Conservation (phyloP, 176 grass and related monocot genomes). For the Oryza glumipatula region DNA sequence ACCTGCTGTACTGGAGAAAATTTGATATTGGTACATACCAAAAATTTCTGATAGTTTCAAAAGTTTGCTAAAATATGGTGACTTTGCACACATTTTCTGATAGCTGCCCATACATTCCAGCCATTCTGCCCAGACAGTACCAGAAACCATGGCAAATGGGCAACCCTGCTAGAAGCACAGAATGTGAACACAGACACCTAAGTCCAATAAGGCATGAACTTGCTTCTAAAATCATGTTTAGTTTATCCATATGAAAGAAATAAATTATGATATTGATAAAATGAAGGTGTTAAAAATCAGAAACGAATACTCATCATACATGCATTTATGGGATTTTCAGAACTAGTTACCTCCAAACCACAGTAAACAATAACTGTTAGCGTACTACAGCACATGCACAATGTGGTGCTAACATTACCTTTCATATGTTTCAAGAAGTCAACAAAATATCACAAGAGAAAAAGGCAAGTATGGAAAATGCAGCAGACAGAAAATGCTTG, state of each 20-base stretch:
- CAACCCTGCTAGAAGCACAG: slow-evolving; percentile 38
- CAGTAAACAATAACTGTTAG: slow-evolving; percentile 16
- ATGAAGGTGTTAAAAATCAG: slow-evolving; percentile 28
- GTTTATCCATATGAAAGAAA: slow-evolving; percentile 36
- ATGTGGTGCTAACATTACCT: background rate
- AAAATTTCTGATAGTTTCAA: slow-evolving; percentile 41
- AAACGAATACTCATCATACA: slow-evolving; percentile 18
- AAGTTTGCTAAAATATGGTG: slow-evolving; percentile 36
- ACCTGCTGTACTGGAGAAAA: slow-evolving; percentile 18
- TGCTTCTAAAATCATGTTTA: slow-evolving; percentile 31
- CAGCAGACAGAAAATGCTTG: slow-evolving; percentile 18
- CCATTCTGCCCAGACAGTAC: slow-evolving; percentile 37
- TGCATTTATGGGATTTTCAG: background rate
- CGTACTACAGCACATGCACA: background rate
- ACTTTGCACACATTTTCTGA: slow-evolving; percentile 30
- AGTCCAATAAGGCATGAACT: slow-evolving; percentile 6
- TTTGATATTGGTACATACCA: slow-evolving; percentile 35
- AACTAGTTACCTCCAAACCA: slow-evolving; percentile 36
- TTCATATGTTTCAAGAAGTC: slow-evolving; percentile 10
- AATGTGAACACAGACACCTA: slow-evolving; percentile 19
- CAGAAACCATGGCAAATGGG: slow-evolving; percentile 27
- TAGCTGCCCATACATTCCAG: slow-evolving; percentile 26
- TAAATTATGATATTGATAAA: slow-evolving; percentile 22
- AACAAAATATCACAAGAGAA: background rate
- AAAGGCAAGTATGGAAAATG: slow-evolving; percentile 13